A percentile compares a stretch with the other conserved stretches of the same genome.
phyloP scores from a whole-genome alignment of 1,139 yeast species.

The Magnusiomyces tetraspermus region DNA sequence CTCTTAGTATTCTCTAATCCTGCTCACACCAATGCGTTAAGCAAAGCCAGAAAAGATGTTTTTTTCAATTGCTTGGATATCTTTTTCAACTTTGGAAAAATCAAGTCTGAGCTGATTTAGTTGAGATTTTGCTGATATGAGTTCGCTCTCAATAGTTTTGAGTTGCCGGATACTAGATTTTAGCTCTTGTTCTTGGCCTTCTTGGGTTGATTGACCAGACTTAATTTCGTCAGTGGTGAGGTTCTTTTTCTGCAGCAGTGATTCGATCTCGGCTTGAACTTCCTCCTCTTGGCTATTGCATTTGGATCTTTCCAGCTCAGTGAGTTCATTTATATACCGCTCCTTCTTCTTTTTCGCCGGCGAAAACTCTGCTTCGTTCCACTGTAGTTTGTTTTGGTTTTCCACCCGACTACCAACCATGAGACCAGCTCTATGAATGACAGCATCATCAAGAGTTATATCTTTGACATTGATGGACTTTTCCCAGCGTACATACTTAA shows the following conservation, averaged over 20 bases:
- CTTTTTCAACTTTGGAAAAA: slow-evolving; percentile 26
- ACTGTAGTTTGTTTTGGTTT: slow-evolving; percentile 37
- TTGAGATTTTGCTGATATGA: slow-evolving; percentile 15
- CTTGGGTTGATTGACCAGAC: slow-evolving; percentile 43
- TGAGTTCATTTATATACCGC: slow-evolving; percentile 45
- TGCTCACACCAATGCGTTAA: slow-evolving; percentile 40
- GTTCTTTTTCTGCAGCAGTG: slow-evolving; percentile 48
- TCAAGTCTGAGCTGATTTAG: slow-evolving; percentile 23
- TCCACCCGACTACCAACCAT: slow-evolving; percentile 78
- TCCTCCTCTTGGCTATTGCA: slow-evolving; percentile 49
- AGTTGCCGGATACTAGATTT: slow-evolving; percentile 37
- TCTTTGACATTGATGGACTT: slow-evolving; percentile 51
- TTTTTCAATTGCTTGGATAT: slow-evolving; percentile 21
- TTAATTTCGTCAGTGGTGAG: slow-evolving; percentile 43
- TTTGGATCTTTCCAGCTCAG: slow-evolving; percentile 39
- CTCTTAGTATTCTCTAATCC: slow-evolving; percentile 55
- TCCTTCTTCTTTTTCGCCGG: slow-evolving; percentile 52
- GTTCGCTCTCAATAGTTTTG: slow-evolving; percentile 17
- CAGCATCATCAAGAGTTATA: slow-evolving; percentile 76
- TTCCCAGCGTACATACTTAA: slow-evolving; percentile 68
- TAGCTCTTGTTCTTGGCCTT: slow-evolving; percentile 49
- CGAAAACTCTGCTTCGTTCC: slow-evolving; percentile 70
- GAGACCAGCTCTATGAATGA: slow-evolving; percentile 75
- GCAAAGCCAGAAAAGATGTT: slow-evolving; percentile 49
- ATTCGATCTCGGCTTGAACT: slow-evolving; percentile 43